Evolutionary conservation across 2,329 filamentous ascomycete species (phyloP).

Genomic region (Penicillium olsonii): DNA sequence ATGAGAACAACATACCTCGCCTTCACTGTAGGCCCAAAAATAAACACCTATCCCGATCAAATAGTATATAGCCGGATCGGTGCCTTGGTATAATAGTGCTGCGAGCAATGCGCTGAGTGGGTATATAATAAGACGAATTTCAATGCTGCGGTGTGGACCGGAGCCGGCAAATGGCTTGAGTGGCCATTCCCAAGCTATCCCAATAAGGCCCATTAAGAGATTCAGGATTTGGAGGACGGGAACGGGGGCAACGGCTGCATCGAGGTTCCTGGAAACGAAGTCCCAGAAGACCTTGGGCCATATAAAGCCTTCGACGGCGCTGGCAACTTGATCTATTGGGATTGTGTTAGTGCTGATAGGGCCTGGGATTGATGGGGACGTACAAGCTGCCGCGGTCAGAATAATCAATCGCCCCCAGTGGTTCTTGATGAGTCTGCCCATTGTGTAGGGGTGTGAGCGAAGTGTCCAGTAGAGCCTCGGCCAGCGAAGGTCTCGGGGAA

Average conservation of each 20-base stretch:
- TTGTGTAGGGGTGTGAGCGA: constrained; percentile 41
- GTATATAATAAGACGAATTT: constrained; percentile 77
- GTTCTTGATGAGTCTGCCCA: constrained; percentile 99
- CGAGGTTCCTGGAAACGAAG: constrained; percentile 87
- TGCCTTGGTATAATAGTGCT: constrained; percentile 84
- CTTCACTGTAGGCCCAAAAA: constrained; percentile 96
- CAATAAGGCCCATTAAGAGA: constrained; percentile 73
- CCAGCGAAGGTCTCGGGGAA: constrained; percentile 28
- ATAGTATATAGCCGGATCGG: constrained; percentile 91
- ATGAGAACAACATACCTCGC: constrained; percentile 69
- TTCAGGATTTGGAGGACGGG: constrained; percentile 90
- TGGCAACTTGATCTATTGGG: constrained; percentile 75
- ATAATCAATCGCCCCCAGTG: constrained; percentile 96
- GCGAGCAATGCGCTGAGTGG: constrained; percentile 75
- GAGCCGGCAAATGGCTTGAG: constrained; percentile 74
- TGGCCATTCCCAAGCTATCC: constrained; percentile 90
- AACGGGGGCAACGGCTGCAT: constrained; percentile 81
- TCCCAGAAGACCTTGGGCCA: constrained; percentile 99
- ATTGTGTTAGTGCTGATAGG: neutral
- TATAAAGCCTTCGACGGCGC: constrained; percentile 85
- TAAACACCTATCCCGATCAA: constrained; percentile 81
- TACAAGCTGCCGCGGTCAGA: constrained; percentile 79
- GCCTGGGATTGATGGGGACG: constrained; percentile 27
- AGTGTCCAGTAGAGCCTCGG: constrained; percentile 17
- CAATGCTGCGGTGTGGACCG: constrained; percentile 80